A percentile compares a stretch with the other conserved stretches of the same genome.
phyloP scores from a whole-genome alignment of 192 early-diverging fungal species.

The Umbelopsis sp. region DNA sequence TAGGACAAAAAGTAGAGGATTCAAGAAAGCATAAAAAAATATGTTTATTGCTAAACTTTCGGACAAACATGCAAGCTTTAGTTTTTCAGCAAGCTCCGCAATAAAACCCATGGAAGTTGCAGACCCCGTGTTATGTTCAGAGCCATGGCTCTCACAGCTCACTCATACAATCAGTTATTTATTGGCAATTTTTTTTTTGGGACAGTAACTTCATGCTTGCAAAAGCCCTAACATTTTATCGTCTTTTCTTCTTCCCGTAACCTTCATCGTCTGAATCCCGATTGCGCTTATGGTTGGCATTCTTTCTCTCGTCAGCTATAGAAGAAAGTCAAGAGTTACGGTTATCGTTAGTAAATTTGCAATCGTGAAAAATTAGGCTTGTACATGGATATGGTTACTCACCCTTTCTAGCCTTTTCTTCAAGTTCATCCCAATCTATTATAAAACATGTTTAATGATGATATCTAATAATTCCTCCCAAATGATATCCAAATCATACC shows the following conservation, averaged over 20 bases:
- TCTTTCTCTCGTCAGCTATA: conserved; percentile 26
- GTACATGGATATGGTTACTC: not conserved
- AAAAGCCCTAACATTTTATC: conserved; percentile 10
- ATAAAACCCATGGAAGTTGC: too few relatives aligned
- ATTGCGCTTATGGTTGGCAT: conserved; percentile 9
- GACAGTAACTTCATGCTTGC: not conserved
- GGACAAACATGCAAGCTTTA: too few relatives aligned
- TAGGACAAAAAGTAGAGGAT: too few relatives aligned
- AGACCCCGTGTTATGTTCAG: too few relatives aligned
- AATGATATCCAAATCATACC: conserved; percentile 13
- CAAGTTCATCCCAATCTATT: conserved; percentile 79
- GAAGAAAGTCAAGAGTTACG: too few relatives aligned
- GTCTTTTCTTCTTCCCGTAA: conserved; percentile 18
- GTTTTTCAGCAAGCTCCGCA: too few relatives aligned
- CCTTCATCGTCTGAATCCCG: conserved; percentile 25
- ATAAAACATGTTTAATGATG: not conserved
- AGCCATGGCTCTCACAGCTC: too few relatives aligned
- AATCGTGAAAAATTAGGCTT: not conserved
- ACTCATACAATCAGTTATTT: not conserved
- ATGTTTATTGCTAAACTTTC: too few relatives aligned
- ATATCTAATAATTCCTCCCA: not conserved
- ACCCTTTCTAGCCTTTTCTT: conserved; percentile 75
- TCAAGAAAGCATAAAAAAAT: too few relatives aligned
- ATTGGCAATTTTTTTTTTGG: not conserved
- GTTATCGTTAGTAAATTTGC: not conserved